Evolutionary conservation across 2,329 filamentous ascomycete species (phyloP), one percentile per base, ranked within the genome.

Genomic region (Septoria linicola): DNA sequence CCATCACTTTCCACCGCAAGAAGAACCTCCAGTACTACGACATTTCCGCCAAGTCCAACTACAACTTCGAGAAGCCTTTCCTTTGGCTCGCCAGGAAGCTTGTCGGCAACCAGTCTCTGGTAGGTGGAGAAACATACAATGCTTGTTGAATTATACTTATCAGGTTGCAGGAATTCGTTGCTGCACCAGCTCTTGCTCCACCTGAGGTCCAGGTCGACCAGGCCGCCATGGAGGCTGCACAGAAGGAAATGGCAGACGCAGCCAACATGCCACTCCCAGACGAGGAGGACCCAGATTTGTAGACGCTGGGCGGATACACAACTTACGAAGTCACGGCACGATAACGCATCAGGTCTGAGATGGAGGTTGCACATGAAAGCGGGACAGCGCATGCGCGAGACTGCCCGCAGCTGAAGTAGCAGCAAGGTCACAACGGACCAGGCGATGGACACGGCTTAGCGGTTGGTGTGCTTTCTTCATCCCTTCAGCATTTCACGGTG

Each of bases 21-120:
- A 99, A 99, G 87, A 99, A 97, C 79, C 86, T 99, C 46, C 93
- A 99, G 79, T 99, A 97, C 84, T 99, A 99, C 83, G 93, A 97
- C 68, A 97, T 97, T 74, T 96, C 90, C 35, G 93, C 93, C 77
- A 99, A 97, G 82, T 96, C 91, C 71, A 97, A 97, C 83, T 97
- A 99, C 81, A 97, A 97, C 85, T 97, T 97, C 76, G 92, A 97
- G 86, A 99, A 97, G 85, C 92, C 92, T 60, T 97, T 99, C 89
- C 87, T 97, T 68, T 97, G 93, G 93, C 87, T 99, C 68, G 92
- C 91, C 66, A 86, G 93, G 75, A 99, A 99, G 85, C 85, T 99
- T 53, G 91, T 96, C 66, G 93, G 92, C 76, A 97, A 97, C 82
- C 80, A 89, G 68, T 75, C 78, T 69, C 77, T 96, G 73, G 88